A percentile compares a stretch with the other conserved stretches of the same genome.
Evolutionary conservation across 202 grass and related monocot species (phyloP).

Genomic region (Panicum virgatum): DNA sequence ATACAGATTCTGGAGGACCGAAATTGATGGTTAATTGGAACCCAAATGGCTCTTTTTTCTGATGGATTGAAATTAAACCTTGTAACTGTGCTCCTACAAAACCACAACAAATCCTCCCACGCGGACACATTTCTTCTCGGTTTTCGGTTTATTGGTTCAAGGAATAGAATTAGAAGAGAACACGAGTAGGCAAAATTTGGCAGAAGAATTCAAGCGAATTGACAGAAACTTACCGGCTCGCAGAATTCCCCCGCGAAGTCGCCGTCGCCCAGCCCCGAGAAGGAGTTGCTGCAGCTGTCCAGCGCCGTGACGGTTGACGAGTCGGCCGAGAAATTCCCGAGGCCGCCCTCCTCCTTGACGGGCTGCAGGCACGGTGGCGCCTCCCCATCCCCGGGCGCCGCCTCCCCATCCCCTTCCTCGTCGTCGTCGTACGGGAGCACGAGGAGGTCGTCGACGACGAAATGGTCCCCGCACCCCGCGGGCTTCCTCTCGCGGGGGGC

Average conservation of each 20-base stretch:
- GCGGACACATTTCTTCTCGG: not conserved
- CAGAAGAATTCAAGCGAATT: constrained; percentile 6
- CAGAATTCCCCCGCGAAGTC: constrained; percentile 69
- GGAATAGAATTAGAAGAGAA: not conserved
- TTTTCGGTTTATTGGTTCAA: not conserved
- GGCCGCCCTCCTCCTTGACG: constrained; percentile 17
- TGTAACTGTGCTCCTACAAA: not conserved
- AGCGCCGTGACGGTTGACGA: constrained; percentile 81
- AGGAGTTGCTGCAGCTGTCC: constrained; percentile 77
- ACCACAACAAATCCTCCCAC: not conserved
- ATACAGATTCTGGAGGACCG: not conserved
- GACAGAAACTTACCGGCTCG: constrained; percentile 63
- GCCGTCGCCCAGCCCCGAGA: constrained; percentile 62
- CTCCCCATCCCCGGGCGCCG: not conserved
- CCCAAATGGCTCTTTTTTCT: not conserved
- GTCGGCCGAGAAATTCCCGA: constrained; percentile 56
- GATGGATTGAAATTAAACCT: not conserved
- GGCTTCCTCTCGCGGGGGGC: constrained; percentile 54
- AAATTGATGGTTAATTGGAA: constrained; percentile 19
- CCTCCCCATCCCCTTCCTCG: constrained; percentile 35
- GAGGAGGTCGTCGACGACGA: constrained; percentile 83
- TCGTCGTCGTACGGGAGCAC: constrained; percentile 75
- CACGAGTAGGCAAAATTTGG: not conserved
- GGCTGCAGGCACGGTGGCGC: not conserved
- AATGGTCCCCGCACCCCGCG: constrained; percentile 42